Base-by-base conservation (phyloP, 1,284 basidiomycete genomes). In the Fomes fomentarius region DNA sequence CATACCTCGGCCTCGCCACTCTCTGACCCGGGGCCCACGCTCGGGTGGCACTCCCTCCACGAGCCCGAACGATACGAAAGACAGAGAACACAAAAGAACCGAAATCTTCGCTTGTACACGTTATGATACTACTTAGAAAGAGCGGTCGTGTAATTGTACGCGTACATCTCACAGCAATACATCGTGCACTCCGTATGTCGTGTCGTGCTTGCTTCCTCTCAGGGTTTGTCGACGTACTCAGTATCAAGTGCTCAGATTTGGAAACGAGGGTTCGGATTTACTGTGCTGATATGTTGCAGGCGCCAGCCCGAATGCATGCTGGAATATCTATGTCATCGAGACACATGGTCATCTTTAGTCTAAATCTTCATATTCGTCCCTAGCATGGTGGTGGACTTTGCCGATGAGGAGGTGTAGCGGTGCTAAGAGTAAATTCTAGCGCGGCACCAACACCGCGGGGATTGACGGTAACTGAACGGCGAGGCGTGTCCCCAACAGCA, bases 71-170 rank as follows among this genome's bases (percentile, higher is more conserved):
- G 30, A 47, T 40, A 5, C 25, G 25, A 22, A 17, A 37, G 40
- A 37, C 25, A 30, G 19, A 31, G 31, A 56, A 42, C 35, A 48
- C 34, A 48, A 42, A 54, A 34, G 25, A 56, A 49, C 47, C 38
- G 17, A 51, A 37, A 47, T 39, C 11, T 30, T 21, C 52, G 45
- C 19, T 50, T 66, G 62, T 65, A 63, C 54, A 62, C 45, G 57
- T 54, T 58, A 56, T 53, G 61, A 63, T 57, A 62, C 61, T 68
- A n/a, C n/a, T 12, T 40, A 70, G 66, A 70, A 63, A 66, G 61
- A 57, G 59, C 55, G 60, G 56, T 63, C 57, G 60, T 70, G 65
- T 66, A 67, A 66, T 66, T 64, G 61, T 68, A 68, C 58, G 59
- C 63, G 63, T 67, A 69, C 63, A 66, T 62, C 61, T 60, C 63